phyloP scores from a whole-genome alignment of 257 asterid genomes.

The Nicotiana undulata region DNA sequence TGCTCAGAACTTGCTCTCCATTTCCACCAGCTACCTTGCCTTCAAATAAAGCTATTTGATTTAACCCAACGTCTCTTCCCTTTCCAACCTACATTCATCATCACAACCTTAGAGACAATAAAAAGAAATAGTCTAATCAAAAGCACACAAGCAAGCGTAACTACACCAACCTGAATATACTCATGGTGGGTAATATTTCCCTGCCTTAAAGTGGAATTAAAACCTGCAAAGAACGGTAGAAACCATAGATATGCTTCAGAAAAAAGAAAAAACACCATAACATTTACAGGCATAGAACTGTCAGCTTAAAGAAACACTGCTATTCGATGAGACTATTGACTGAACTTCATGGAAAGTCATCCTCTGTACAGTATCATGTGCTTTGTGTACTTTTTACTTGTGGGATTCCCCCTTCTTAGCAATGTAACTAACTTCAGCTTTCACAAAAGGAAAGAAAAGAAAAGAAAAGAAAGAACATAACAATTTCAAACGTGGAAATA shows the following conservation, averaged over 20 bases:
- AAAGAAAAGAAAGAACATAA: background rate
- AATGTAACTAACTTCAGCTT: background rate
- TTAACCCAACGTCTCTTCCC: constrained; percentile 99
- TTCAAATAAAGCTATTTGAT: constrained; percentile 95
- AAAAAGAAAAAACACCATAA: constrained; percentile 10
- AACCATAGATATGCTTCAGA: background rate
- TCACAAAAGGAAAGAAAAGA: background rate
- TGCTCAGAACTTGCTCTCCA: constrained; percentile 97
- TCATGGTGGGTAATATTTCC: constrained; percentile 98
- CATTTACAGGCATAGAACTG: background rate
- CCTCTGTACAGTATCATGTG: background rate
- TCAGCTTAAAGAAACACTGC: background rate
- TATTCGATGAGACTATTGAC: background rate
- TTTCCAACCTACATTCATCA: constrained; percentile 78
- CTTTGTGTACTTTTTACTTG: background rate
- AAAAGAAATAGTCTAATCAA: background rate
- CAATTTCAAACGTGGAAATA: background rate
- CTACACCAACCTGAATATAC: constrained; percentile 43
- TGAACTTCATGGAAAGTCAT: background rate
- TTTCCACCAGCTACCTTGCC: constrained; percentile 99
- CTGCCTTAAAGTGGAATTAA: constrained; percentile 95
- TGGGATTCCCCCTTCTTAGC: background rate
- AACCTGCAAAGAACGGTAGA: constrained; percentile 43
- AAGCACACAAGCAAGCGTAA: background rate
- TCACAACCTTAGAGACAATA: constrained; percentile 11